These are phyloP conservation scores for Hericium rajendrae DNA, from an alignment of 768 basidiomycete species.

Conservation along the genomic window DNA sequence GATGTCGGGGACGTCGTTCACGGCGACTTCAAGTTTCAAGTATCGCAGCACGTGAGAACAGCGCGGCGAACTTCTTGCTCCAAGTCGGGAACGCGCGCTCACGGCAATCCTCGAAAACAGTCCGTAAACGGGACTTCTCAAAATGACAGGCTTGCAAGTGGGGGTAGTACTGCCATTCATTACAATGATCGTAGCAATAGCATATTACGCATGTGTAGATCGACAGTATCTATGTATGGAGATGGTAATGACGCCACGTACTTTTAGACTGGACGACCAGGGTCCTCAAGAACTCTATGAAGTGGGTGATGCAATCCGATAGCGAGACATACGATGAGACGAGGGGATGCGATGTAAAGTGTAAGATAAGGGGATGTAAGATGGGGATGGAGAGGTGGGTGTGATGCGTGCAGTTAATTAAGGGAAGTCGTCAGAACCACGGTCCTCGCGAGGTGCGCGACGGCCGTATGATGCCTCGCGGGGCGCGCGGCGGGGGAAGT, in stretches of 20 bases:
- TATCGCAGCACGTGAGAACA: no score
- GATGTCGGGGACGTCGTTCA: no score
- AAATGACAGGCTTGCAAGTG: background rate
- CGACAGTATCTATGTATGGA: background rate
- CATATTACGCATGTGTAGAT: background rate
- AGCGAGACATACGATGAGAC: background rate
- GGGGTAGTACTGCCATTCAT: background rate
- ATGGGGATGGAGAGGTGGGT: background rate
- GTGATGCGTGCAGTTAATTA: background rate
- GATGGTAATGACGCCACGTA: background rate
- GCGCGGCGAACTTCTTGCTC: no score
- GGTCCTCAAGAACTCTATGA: background rate
- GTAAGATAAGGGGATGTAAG: background rate
- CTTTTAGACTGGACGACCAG: background rate
- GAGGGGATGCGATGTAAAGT: background rate
- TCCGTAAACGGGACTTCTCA: no score
- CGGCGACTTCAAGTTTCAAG: no score
- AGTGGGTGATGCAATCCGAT: conserved; percentile 1
- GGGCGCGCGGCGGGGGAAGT: no score
- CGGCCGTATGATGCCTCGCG: no score
- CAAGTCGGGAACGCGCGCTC: conserved; percentile 11
- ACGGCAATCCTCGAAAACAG: background rate
- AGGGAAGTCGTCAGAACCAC: background rate
- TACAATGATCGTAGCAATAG: background rate
- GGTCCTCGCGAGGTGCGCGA: background rate